Evolutionary conservation across 2,329 filamentous ascomycete species (phyloP).

Genomic region (Tolypocladium capitatum): DNA sequence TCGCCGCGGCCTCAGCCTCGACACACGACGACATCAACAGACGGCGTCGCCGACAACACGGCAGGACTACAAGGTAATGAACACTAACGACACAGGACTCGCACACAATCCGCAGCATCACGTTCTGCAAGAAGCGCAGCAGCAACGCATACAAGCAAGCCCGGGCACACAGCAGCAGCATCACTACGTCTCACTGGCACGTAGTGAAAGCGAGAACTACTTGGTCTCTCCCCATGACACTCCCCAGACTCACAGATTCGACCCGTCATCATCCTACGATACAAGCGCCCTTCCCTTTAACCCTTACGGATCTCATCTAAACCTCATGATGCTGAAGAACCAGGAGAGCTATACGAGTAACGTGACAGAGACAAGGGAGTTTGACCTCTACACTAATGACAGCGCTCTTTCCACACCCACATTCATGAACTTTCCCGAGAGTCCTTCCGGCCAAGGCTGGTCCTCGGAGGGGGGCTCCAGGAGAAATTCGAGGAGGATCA

Average conservation of each 20-base stretch:
- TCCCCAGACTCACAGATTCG: constrained; percentile 40
- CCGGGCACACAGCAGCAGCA: constrained; percentile 39
- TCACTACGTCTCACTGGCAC: constrained; percentile 16
- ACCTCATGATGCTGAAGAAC: constrained; percentile 33
- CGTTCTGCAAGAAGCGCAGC: constrained; percentile 77
- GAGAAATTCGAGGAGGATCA: constrained; percentile 35
- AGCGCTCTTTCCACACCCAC: constrained; percentile 35
- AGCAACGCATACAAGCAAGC: constrained; percentile 66
- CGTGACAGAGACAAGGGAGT: constrained; percentile 30
- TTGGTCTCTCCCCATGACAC: constrained; percentile 43
- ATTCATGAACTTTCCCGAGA: constrained; percentile 37
- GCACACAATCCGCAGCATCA: constrained; percentile 50
- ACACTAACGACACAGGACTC: constrained; percentile 44
- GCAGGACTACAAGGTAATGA: constrained; percentile 30
- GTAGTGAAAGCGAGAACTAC: constrained; percentile 37
- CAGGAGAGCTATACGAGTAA: constrained; percentile 28
- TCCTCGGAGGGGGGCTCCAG: constrained; percentile 34
- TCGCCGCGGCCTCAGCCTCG: constrained; percentile 74
- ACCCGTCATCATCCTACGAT: constrained; percentile 31
- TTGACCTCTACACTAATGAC: constrained; percentile 34
- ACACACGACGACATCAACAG: constrained; percentile 53
- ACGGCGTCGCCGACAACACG: constrained; percentile 14
- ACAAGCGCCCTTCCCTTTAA: constrained; percentile 33
- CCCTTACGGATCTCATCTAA: constrained; percentile 28
- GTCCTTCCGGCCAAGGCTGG: constrained; percentile 33